Evolutionary conservation across 306 rosid species (phyloP).

Genomic region (Citrullus amarus): DNA sequence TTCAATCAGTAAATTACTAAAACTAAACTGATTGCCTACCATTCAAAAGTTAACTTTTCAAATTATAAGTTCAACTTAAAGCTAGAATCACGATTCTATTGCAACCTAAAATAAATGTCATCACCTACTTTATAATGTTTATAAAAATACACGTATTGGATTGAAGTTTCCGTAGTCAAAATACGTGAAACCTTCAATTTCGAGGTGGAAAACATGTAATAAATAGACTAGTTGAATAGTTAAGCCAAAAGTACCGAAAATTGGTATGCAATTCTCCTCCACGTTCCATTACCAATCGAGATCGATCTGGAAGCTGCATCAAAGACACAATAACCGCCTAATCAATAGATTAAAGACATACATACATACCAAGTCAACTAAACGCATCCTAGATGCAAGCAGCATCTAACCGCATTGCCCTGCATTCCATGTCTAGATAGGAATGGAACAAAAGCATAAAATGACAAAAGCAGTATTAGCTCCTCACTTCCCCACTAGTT

Average conservation of each 20-base stretch:
- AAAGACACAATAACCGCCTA: background rate
- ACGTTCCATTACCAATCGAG: background rate
- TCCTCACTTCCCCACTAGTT: background rate
- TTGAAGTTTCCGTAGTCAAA: background rate
- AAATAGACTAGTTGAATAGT: background rate
- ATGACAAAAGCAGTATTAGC: background rate
- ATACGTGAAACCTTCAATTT: background rate
- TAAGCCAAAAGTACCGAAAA: background rate
- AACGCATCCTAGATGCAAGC: background rate
- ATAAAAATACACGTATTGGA: background rate
- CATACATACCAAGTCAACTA: background rate
- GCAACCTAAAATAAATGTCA: background rate
- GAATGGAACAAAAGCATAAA: background rate
- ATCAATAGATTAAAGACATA: background rate
- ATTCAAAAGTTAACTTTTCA: background rate
- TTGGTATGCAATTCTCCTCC: background rate
- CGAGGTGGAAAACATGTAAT: background rate
- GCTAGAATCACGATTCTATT: background rate
- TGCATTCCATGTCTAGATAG: background rate
- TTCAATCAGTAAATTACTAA: background rate
- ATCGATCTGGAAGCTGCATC: background rate
- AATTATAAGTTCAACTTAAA: background rate
- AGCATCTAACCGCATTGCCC: background rate
- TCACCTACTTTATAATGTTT: background rate
- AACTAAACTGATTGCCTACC: background rate